Evolutionary conservation across 345 rosid species (phyloP).

Genomic region (Brassica incana): DNA sequence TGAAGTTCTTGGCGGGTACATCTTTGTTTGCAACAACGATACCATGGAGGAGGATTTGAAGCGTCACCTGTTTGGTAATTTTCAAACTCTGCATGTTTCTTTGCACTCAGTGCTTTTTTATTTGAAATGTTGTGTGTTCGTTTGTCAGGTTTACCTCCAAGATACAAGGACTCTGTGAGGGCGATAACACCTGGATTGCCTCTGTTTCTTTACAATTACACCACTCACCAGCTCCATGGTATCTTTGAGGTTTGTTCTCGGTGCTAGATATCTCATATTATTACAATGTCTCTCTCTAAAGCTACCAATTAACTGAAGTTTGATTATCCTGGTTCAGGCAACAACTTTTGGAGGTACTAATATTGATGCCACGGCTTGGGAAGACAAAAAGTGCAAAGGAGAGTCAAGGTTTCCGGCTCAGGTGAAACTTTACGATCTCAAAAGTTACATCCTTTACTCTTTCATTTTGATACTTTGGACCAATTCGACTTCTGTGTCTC

Average conservation of each 20-base stretch:
- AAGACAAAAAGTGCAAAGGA: constrained; percentile 98
- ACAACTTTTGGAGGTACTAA: constrained; percentile 94
- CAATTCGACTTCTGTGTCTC: neutral
- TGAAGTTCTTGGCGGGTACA: constrained; percentile 98
- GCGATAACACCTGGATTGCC: constrained; percentile 98
- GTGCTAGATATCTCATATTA: constrained; percentile 2
- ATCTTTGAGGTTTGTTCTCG: constrained; percentile 82
- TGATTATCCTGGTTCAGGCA: constrained; percentile 52
- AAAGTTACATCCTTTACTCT: neutral
- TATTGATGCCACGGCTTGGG: constrained; percentile 99
- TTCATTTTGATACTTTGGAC: neutral
- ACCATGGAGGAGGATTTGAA: constrained; percentile 98
- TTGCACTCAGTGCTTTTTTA: neutral
- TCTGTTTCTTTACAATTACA: constrained; percentile 92
- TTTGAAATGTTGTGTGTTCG: neutral
- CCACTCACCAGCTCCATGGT: constrained; percentile 97
- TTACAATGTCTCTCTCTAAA: neutral
- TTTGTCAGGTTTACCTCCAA: constrained; percentile 89
- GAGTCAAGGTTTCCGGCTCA: constrained; percentile 99
- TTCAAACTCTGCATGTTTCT: neutral
- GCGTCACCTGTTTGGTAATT: constrained; percentile 88
- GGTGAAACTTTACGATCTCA: constrained; percentile 42
- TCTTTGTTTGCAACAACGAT: constrained; percentile 97
- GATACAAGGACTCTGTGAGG: constrained; percentile 94
- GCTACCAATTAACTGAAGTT: neutral